A percentile compares a stretch with the other conserved stretches of the same genome.
These are phyloP conservation scores for Pseudogymnoascus sp. DNA, from an alignment of 2,329 filamentous ascomycete species.

Conservation along the genomic window DNA sequence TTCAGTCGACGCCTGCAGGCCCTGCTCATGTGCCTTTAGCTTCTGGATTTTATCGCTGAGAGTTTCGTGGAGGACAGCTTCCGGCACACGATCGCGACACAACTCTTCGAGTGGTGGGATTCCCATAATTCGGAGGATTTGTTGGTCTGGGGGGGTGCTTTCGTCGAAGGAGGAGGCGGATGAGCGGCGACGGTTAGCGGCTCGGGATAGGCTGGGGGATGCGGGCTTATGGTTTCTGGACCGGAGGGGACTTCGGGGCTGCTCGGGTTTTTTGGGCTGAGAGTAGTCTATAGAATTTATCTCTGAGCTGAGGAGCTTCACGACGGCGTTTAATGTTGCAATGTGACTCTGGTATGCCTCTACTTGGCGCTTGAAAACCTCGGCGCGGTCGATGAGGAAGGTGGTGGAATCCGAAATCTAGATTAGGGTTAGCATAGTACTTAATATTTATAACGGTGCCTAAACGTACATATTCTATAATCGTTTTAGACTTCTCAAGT, in stretches of 20 bases:
- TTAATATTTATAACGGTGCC: background rate
- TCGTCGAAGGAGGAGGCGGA: slow-evolving; percentile 34
- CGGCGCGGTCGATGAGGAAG: slow-evolving; percentile 41
- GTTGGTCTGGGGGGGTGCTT: slow-evolving; percentile 27
- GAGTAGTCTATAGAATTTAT: slow-evolving; percentile 20
- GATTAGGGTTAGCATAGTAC: background rate
- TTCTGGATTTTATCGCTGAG: slow-evolving; percentile 35
- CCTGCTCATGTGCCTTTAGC: slow-evolving; percentile 35
- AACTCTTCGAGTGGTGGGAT: slow-evolving; percentile 34
- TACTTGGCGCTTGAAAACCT: slow-evolving; percentile 34
- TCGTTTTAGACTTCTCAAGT: slow-evolving; percentile 37
- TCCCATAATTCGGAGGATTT: slow-evolving; percentile 41
- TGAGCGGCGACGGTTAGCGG: slow-evolving; percentile 20
- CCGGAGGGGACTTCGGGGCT: slow-evolving; percentile 9
- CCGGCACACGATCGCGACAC: slow-evolving; percentile 18
- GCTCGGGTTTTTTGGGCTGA: slow-evolving; percentile 12
- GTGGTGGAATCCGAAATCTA: slow-evolving; percentile 46
- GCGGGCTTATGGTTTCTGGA: slow-evolving; percentile 16
- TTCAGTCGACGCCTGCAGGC: slow-evolving; percentile 45
- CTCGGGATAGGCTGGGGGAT: slow-evolving; percentile 23
- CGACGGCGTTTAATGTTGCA: slow-evolving; percentile 31
- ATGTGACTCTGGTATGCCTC: slow-evolving; percentile 41
- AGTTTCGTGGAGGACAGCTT: slow-evolving; percentile 22
- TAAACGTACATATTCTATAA: slow-evolving; percentile 42
- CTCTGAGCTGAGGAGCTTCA: slow-evolving; percentile 38